Conservation (phyloP, 108 stramenopile species). For the Cyclostephanos tholiformis region DNA sequence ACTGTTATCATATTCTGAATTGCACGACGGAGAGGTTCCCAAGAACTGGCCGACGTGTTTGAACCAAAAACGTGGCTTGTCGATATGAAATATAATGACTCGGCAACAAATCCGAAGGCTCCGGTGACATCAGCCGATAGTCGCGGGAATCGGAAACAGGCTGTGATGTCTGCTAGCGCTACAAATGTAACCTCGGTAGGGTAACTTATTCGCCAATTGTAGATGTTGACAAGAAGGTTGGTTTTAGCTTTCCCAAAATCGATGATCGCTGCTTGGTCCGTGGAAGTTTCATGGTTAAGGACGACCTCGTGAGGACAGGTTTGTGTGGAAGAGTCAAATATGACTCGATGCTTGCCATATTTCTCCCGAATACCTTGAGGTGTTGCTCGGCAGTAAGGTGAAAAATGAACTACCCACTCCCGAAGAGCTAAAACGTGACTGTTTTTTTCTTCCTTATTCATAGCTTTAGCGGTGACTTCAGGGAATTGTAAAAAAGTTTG, state of each 20-base stretch:
- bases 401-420: background rate
- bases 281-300: background rate
- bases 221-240: background rate
- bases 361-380: slow-evolving; percentile 12
- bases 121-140: background rate
- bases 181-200: background rate
- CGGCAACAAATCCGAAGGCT: background rate
- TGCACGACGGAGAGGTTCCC: background rate
- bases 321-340: background rate
- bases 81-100: background rate
- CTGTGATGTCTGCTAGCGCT: background rate
- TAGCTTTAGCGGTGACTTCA: background rate
- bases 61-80: background rate
- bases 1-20: background rate
- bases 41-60: background rate
- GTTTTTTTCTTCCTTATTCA: slow-evolving; percentile 22
- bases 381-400: background rate
- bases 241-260: slow-evolving; percentile 3
- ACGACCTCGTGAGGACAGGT: background rate
- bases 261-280: background rate
- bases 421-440: slow-evolving; percentile 13
- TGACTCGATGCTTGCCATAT: background rate
- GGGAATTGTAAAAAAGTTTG: background rate
- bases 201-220: background rate
- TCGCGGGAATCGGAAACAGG: background rate